Evolutionary conservation across 352 stramenopile species (phyloP).

Genomic region (Globisporangium mamillatum): DNA sequence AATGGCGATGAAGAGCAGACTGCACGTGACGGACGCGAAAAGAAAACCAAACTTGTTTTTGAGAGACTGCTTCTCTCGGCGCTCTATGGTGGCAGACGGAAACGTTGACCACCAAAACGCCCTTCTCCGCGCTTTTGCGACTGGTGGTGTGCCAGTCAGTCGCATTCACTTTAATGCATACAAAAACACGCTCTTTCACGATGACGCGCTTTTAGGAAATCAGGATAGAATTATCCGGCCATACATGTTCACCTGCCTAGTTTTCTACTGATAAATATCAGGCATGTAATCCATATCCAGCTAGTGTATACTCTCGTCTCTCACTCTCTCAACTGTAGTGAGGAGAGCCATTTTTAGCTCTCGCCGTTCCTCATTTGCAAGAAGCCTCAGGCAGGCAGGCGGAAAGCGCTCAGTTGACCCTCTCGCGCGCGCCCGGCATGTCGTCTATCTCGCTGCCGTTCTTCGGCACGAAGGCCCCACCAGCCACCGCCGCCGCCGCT

Average conservation of each 20-base stretch:
- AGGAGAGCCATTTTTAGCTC: slow-evolving; percentile 5
- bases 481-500: not conserved
- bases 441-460: slow-evolving; percentile 19
- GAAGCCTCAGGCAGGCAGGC: not conserved
- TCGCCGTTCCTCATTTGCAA: not conserved
- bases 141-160: not conserved
- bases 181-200: too few relatives aligned
- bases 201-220: not conserved
- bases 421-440: slow-evolving; percentile 2
- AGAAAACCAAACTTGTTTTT: not conserved
- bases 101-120: not conserved
- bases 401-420: not conserved
- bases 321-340: not conserved
- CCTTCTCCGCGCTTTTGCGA: not conserved
- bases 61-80: not conserved
- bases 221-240: not conserved
- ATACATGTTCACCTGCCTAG: not conserved
- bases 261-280: not conserved
- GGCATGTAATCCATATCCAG: not conserved
- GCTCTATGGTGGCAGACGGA: not conserved
- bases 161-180: not conserved
- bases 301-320: not conserved
- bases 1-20: too few relatives aligned
- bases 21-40: not conserved
- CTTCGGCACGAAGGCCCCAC: slow-evolving; percentile 1